A percentile compares a stretch with the other conserved stretches of the same genome.
phyloP scores from a whole-genome alignment of 2,329 filamentous ascomycete genomes.

The Aureobasidium sp. region DNA sequence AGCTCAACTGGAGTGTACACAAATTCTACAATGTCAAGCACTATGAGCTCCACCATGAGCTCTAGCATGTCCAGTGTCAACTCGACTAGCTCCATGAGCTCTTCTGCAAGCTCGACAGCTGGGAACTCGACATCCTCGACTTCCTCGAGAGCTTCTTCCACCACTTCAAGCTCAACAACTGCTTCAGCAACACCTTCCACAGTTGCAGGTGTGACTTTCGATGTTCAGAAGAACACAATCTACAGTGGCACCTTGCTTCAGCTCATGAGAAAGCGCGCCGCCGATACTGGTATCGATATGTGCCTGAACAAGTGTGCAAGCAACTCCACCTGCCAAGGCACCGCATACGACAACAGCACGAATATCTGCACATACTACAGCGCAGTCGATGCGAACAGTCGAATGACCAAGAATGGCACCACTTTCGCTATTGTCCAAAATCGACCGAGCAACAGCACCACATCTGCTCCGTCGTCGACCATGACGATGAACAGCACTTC shows the following conservation, averaged over 20 bases:
- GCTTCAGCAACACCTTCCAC: not conserved
- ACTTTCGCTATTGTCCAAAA: not conserved
- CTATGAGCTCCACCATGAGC: not conserved
- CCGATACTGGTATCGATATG: not conserved
- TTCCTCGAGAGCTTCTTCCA: not conserved
- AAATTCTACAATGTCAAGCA: not conserved
- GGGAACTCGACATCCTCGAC: not conserved
- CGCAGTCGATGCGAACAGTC: not conserved
- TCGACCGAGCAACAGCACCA: not conserved
- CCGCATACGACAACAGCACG: not conserved
- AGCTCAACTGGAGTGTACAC: not conserved
- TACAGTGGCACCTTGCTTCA: not conserved
- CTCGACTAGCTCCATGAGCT: not conserved
- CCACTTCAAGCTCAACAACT: not conserved
- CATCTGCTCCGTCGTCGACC: not conserved
- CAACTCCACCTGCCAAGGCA: not conserved
- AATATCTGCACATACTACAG: not conserved
- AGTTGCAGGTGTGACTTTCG: not conserved
- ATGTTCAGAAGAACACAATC: not conserved
- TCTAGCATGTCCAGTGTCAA: not conserved
- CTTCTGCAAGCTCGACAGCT: not conserved
- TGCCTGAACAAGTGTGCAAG: conserved; percentile 5
- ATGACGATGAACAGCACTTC: not conserved
- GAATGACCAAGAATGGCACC: not conserved
- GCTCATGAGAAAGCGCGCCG: not conserved